These are phyloP conservation scores for Exophiala spinifera DNA, from an alignment of 2,329 filamentous ascomycete genomes.

Conservation along the genomic window DNA sequence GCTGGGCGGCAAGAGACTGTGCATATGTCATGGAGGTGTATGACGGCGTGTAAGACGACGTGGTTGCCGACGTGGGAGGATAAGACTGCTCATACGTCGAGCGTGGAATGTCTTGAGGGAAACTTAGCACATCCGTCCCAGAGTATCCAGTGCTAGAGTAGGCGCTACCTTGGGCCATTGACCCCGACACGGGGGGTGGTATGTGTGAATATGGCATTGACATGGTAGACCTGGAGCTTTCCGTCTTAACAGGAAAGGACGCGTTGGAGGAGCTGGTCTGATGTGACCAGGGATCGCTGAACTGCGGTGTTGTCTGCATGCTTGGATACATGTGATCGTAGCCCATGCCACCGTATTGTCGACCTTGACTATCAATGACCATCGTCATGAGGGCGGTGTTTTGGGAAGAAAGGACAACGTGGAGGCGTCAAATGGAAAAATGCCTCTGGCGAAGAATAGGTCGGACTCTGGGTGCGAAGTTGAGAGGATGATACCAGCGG, in stretches of 20 bases:
- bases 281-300: slow-evolving; percentile 87
- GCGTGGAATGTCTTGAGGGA: slow-evolving; percentile 74
- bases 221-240: slow-evolving; percentile 57
- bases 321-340: slow-evolving; percentile 71
- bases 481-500: slow-evolving; percentile 3
- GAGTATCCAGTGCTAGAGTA: slow-evolving; percentile 61
- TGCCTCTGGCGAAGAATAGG: neutral
- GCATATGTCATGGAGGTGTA: slow-evolving; percentile 78
- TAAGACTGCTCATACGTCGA: slow-evolving; percentile 71
- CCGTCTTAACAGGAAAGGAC: slow-evolving; percentile 58
- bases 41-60: slow-evolving; percentile 64
- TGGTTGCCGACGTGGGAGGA: slow-evolving; percentile 65
- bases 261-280: slow-evolving; percentile 50
- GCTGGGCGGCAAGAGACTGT: slow-evolving; percentile 52
- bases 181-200: slow-evolving; percentile 69
- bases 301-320: slow-evolving; percentile 64
- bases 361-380: slow-evolving; percentile 87
- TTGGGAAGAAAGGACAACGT: neutral
- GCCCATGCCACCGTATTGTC: slow-evolving; percentile 71
- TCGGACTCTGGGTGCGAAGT: slow-evolving; percentile 2
- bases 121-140: slow-evolving; percentile 64
- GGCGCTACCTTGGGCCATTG: slow-evolving; percentile 67
- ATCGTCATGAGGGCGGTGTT: slow-evolving; percentile 68
- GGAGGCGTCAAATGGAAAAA: neutral
- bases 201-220: slow-evolving; percentile 70